Base-by-base conservation (phyloP, 2,329 filamentous ascomycete genomes). In the Aspergillus udagawae region DNA sequence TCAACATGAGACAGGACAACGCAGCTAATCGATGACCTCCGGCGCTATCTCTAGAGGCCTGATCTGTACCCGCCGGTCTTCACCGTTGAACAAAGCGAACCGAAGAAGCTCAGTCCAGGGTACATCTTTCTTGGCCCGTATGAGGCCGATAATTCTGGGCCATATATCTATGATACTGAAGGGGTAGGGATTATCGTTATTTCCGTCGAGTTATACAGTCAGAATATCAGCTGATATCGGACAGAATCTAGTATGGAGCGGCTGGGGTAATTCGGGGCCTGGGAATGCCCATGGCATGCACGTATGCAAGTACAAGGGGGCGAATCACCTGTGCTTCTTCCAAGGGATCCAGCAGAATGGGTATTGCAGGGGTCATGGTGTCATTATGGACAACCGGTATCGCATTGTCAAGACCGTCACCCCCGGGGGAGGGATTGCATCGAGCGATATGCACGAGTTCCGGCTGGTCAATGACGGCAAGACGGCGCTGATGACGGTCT, bases 401-500 rank as follows among this genome's bases (percentile, higher is more conserved):
- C 72, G 76, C 44, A 75, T 79, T 45, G 79, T 81, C 48, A 75
- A 76, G 62, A 80, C 77, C 3, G 74, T 82, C 25, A 69, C 73
- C 48, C 67, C 75, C 0, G 70, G 71, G 2, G 74, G 72, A 23
- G 72, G 72, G 41, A 74, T 74, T 68, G 68, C 72, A 6, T 75
- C 75, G 25, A 76, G 73, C 63, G 80, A 83, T 63, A 81, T 82
- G 79, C 80, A 83, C 63, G 80, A 83, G 58, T 82, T 82, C 64
- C 74, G 70, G 57, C 70, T 78, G 38, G 76, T 80, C 50, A 74
- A 77, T 29, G 72, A 75, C 52, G 79, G 80, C 47, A 72, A 70
- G 54, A 69, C 68, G 8, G 75, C 75, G 1, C 59, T 77, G 29
- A 70, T 76, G 70, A 76, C 74, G 0, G 68, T 76, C 7, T 77